phyloP scores from a whole-genome alignment of 441 rosid species.

The Populus hybrid region DNA sequence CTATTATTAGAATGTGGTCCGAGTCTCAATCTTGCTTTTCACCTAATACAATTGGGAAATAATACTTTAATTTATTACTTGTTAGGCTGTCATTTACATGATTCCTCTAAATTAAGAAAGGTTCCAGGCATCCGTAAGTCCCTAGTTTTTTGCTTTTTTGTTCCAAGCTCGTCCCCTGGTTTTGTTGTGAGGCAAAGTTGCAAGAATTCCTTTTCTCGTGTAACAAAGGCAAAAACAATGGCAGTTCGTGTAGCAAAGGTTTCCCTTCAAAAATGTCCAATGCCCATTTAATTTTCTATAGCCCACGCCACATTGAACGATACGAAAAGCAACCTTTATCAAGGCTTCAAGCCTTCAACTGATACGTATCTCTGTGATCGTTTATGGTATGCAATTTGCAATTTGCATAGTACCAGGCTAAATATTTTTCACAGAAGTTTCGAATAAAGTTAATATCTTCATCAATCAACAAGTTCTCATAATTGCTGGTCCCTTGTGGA shows the following conservation, averaged over 20 bases:
- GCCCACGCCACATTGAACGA: not conserved
- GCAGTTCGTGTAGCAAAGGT: not conserved
- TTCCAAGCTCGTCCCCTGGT: not conserved
- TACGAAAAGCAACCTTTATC: not conserved
- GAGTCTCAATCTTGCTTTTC: no score
- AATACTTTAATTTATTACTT: no score
- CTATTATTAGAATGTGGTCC: no score
- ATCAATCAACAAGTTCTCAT: not conserved
- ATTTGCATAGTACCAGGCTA: no score
- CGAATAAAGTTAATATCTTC: no score
- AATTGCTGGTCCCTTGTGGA: no score
- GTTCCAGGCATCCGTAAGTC: no score
- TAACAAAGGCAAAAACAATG: not conserved
- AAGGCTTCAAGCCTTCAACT: not conserved
- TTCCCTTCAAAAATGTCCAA: not conserved
- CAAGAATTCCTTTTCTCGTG: not conserved
- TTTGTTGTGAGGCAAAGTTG: not conserved
- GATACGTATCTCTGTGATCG: not conserved
- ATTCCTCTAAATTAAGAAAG: not conserved
- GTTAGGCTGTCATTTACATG: no score
- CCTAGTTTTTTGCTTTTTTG: no score
- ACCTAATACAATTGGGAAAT: no score
- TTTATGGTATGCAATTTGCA: not conserved
- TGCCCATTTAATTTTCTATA: not conserved
- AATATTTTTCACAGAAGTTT: not conserved